Evolutionary conservation across 2,329 filamentous ascomycete species (phyloP).

Genomic region (Aureobasidium sp.): DNA sequence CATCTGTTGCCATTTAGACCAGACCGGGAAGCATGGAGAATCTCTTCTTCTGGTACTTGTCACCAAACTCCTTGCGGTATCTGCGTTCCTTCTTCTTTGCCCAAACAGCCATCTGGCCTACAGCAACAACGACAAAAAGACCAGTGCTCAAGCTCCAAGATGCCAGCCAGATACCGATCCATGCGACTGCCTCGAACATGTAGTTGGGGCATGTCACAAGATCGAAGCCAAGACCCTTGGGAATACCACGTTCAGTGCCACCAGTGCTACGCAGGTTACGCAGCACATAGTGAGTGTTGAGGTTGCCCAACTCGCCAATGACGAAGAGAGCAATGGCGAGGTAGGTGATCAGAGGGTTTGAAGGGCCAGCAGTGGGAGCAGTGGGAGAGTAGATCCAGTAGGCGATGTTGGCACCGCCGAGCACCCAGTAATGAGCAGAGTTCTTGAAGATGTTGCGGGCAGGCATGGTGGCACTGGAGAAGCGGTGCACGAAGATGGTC

Average conservation of each 20-base stretch:
- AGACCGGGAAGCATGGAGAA: conserved; percentile 74
- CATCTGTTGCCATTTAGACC: conserved; percentile 36
- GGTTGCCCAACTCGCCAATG: conserved; percentile 73
- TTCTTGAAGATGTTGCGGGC: conserved; percentile 88
- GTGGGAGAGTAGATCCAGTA: conserved; percentile 76
- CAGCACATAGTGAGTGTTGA: conserved; percentile 70
- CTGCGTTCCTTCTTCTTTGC: conserved; percentile 84
- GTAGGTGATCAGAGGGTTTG: conserved; percentile 50
- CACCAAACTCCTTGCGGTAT: conserved; percentile 83
- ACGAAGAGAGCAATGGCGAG: conserved; percentile 62
- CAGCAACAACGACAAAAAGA: conserved; percentile 66
- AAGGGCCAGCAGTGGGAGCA: conserved; percentile 48
- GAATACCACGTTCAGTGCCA: conserved; percentile 80
- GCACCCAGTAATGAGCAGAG: conserved; percentile 84
- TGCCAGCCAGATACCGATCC: conserved; percentile 72
- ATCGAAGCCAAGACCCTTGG: conserved; percentile 72
- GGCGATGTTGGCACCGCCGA: conserved; percentile 72
- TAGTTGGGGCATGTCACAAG: conserved; percentile 96
- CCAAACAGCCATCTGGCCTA: conserved; percentile 76
- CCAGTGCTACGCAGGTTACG: conserved; percentile 68
- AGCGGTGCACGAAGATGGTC: conserved; percentile 89
- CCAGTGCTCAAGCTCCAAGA: conserved; percentile 70
- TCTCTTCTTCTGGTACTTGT: conserved; percentile 92
- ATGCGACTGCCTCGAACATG: conserved; percentile 81
- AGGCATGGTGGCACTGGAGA: conserved; percentile 93